Evolutionary conservation across 345 rosid species (phyloP), one percentile per base, ranked within the genome.

Genomic region (Bruguiera parviflora): DNA sequence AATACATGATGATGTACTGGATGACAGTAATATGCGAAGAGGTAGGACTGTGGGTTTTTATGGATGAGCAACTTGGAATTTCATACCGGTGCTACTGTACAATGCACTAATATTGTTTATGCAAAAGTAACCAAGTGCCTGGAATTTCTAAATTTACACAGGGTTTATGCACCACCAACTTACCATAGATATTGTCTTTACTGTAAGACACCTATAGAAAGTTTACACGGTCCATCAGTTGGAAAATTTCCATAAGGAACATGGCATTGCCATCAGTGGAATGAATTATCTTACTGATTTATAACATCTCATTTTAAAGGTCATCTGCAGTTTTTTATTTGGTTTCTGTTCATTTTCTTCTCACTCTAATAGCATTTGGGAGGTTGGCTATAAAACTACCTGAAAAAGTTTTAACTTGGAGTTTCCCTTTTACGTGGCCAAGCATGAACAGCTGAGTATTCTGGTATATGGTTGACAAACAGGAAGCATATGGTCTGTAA

Each of bases 1-100:
- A 83, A 95, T 95, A 57, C 97, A 95, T 25, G 99, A 95, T 52
- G 99, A 92, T 76, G 97, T 95, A 52, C 78, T 95, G 66, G 97
- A 95, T 67, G 97, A 95, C 65, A 95, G 97, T 78, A 84, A 87
- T 72, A 78, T 90, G 88, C 77, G 99, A 84, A 95, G 97, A 90
- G 99, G 98, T 91, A 75, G 25, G 69, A 21, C 57, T 62, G 11
- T 31, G 29, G 18, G 52, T 0, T 37, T 32, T 61, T 27, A 20
- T 39, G 53, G 27, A 3, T 15, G 24, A 39, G 53, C 53, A 22
- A 53, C 11, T 58, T 62, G 25, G 68, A 59, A 53, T 37, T 3
- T 43, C 19, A 60, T 31, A 27, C 25, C 20, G 25, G 52, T 60
- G 29, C 58, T n/a, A 16, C 28, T 31, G 21, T 49, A 7, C 22